phyloP scores from a whole-genome alignment of 139 green algal species.

The Parachlorella kessleri region DNA sequence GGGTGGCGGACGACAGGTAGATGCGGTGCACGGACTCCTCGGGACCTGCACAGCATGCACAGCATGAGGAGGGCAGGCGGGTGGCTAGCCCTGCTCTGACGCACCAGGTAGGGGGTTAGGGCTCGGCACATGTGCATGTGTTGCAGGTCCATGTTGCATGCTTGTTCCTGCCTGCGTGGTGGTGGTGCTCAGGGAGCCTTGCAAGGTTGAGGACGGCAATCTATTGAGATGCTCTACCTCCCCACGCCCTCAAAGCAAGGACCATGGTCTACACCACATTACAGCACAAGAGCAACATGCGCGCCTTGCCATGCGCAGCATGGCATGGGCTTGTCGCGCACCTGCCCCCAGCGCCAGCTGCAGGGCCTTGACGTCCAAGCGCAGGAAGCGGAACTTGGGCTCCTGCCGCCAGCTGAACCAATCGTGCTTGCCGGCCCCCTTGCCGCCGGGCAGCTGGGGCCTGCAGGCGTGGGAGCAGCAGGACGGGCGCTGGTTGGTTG shows the following conservation, averaged over 20 bases:
- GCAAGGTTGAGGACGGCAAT: too few species aligned
- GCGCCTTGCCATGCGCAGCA: neutral
- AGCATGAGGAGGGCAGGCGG: neutral
- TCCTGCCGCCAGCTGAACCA: conserved; percentile 7
- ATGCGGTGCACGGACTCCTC: conserved; percentile 31
- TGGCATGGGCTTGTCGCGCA: neutral
- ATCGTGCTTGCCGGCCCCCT: neutral
- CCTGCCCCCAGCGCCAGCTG: conserved; percentile 32
- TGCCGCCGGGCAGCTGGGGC: neutral
- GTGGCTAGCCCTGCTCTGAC: neutral
- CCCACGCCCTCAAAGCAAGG: too few species aligned
- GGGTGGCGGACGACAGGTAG: conserved; percentile 87
- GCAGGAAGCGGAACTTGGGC: conserved; percentile 25
- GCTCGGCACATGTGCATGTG: too few species aligned
- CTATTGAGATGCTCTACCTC: too few species aligned
- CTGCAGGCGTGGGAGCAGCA: neutral
- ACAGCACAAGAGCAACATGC: neutral
- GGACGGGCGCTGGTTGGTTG: too few species aligned
- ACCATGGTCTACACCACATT: too few species aligned
- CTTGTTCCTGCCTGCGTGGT: too few species aligned
- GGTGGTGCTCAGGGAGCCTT: too few species aligned
- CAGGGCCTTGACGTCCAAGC: conserved; percentile 52
- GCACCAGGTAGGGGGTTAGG: too few species aligned
- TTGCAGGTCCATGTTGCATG: too few species aligned
- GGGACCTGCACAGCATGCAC: conserved; percentile 11